These are phyloP conservation scores for Aspergillus quadricinctus DNA, from an alignment of 2,329 filamentous ascomycete species.

Conservation along the genomic window DNA sequence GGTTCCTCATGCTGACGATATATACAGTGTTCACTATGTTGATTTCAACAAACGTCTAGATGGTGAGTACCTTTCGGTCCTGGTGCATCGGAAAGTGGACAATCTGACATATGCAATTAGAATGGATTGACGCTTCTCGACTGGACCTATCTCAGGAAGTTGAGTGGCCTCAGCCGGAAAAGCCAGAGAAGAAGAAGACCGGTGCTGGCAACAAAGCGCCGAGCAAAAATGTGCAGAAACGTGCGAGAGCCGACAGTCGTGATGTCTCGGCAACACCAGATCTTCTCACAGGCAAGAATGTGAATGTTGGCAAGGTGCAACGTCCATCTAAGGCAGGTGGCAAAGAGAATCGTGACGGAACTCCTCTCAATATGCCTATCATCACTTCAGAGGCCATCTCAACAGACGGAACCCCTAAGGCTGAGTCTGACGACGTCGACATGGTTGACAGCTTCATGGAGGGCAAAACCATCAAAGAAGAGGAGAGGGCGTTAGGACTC, in stretches of 20 bases:
- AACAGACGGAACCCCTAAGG: conserved; percentile 36
- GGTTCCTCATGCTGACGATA: conserved; percentile 14
- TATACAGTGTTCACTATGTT: conserved; percentile 75
- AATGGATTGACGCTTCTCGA: conserved; percentile 80
- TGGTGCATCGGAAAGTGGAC: background rate
- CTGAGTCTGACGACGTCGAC: conserved; percentile 39
- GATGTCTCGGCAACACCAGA: conserved; percentile 57
- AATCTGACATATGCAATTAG: conserved; percentile 46
- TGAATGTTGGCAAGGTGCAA: conserved; percentile 43
- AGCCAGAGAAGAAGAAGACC: conserved; percentile 81
- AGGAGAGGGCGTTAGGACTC: conserved; percentile 32
- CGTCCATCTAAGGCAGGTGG: conserved; percentile 55
- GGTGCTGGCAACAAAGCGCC: conserved; percentile 48
- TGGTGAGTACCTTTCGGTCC: conserved; percentile 30
- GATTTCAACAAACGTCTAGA: conserved; percentile 90
- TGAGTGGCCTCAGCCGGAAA: conserved; percentile 92
- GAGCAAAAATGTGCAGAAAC: conserved; percentile 57
- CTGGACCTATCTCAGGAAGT: conserved; percentile 88
- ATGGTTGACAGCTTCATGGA: conserved; percentile 37
- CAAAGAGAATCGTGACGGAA: conserved; percentile 54
- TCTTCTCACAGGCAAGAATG: conserved; percentile 44
- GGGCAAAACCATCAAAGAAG: conserved; percentile 32
- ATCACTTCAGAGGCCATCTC: conserved; percentile 35
- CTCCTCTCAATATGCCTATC: conserved; percentile 28
- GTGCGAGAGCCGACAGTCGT: conserved; percentile 44